A percentile compares a stretch with the other conserved stretches of the same genome.
Evolutionary conservation across 106 monocot genomes (phyloP).

Genomic region (Acorus gramineus): DNA sequence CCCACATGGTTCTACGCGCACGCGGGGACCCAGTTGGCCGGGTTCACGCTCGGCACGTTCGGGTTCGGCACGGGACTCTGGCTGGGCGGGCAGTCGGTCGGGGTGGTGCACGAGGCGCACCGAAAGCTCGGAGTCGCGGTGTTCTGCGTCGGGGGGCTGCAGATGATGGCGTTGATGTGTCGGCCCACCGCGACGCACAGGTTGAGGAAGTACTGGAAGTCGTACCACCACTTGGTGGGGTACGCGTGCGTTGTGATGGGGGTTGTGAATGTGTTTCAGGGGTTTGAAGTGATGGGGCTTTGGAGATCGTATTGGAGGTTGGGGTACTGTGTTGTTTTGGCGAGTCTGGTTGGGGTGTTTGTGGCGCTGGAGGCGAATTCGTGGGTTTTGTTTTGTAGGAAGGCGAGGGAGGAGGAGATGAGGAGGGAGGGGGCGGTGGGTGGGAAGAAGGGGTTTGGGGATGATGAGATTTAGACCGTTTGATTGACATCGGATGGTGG

Average conservation of each 20-base stretch:
- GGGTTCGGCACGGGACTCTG: slow-evolving; percentile 46
- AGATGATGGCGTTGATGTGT: slow-evolving; percentile 62
- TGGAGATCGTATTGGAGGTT: slow-evolving; percentile 47
- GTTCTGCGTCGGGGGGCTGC: slow-evolving; percentile 36
- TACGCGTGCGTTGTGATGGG: slow-evolving; percentile 63
- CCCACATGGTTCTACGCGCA: slow-evolving; percentile 84
- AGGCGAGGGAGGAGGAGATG: slow-evolving; percentile 53
- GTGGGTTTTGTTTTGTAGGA: slow-evolving; percentile 72
- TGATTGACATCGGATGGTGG: too few species aligned
- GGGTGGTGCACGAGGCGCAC: slow-evolving; percentile 48
- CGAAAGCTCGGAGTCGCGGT: slow-evolving; percentile 49
- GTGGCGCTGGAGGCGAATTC: slow-evolving; percentile 74
- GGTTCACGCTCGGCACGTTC: slow-evolving; percentile 35
- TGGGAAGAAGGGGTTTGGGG: neutral
- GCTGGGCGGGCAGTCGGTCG: slow-evolving; percentile 39
- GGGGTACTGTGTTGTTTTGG: slow-evolving; percentile 51
- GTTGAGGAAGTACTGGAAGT: slow-evolving; percentile 85
- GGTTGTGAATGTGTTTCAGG: slow-evolving; percentile 87
- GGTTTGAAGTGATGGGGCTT: slow-evolving; percentile 68
- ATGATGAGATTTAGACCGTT: too few species aligned
- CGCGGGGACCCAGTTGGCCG: slow-evolving; percentile 42
- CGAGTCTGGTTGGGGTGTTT: slow-evolving; percentile 46
- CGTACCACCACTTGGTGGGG: slow-evolving; percentile 87
- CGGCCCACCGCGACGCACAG: slow-evolving; percentile 58
- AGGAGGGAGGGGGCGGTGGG: slow-evolving; percentile 19